Conservation (phyloP, 2,329 filamentous ascomycete species). For the Orbilia oligospora region DNA sequence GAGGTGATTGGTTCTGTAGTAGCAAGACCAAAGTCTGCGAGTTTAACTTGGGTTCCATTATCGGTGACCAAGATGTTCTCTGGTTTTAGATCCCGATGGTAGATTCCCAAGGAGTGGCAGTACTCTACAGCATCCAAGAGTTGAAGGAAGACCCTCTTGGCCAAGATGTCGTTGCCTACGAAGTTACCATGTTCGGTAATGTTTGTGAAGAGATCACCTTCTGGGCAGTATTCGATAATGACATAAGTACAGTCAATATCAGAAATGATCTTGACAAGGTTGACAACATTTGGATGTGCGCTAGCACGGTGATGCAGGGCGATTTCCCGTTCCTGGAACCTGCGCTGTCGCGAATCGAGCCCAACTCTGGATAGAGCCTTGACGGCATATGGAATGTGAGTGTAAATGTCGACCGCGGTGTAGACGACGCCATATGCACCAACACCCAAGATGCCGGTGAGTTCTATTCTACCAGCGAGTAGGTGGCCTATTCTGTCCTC, state of each 20-base stretch:
- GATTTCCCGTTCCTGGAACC: constrained; percentile 94
- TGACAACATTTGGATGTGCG: constrained; percentile 91
- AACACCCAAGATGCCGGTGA: constrained; percentile 88
- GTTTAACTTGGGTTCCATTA: constrained; percentile 88
- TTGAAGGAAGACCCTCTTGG: constrained; percentile 90
- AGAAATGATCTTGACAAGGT: constrained; percentile 93
- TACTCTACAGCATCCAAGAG: constrained; percentile 96
- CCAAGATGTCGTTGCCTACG: constrained; percentile 89
- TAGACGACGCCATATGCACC: constrained; percentile 98
- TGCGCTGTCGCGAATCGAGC: constrained; percentile 86
- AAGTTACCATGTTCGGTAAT: constrained; percentile 97
- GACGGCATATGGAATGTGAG: constrained; percentile 87
- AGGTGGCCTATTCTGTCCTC: constrained; percentile 89
- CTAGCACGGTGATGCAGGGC: constrained; percentile 90
- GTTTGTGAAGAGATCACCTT: constrained; percentile 96
- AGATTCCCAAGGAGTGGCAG: constrained; percentile 93
- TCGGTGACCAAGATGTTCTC: constrained; percentile 97
- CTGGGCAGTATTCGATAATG: constrained; percentile 95
- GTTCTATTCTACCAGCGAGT: constrained; percentile 84
- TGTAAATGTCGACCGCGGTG: constrained; percentile 85
- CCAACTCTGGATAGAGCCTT: constrained; percentile 97
- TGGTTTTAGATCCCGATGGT: constrained; percentile 96
- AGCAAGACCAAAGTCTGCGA: constrained; percentile 97
- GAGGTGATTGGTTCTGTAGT: constrained; percentile 86
- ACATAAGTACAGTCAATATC: constrained; percentile 93